Conservation (phyloP, 75 land plant genomes). For the Isoetes taiwanensis region DNA sequence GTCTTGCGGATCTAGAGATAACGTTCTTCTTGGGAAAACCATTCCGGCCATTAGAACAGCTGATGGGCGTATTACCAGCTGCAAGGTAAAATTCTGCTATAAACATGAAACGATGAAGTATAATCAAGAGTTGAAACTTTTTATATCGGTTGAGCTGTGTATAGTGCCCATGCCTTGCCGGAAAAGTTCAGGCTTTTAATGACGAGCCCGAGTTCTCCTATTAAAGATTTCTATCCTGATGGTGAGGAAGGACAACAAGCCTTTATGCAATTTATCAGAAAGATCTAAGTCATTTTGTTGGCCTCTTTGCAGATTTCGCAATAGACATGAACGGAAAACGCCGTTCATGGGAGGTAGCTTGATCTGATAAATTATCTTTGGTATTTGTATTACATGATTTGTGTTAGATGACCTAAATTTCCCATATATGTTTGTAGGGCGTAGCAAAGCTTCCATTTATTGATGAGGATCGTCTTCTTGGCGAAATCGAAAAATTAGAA, state of each 20-base stretch:
- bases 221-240: conserved; percentile 59
- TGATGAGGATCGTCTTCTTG: conserved; percentile 27
- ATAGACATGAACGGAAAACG: conserved; percentile 39
- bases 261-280: too few species aligned
- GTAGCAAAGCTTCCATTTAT: conserved; percentile 42
- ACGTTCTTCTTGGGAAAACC: conserved; percentile 72
- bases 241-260: too few species aligned
- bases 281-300: too few species aligned
- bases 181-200: conserved; percentile 54
- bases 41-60: conserved; percentile 93
- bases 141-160: background rate
- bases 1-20: conserved; percentile 55
- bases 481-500: conserved; percentile 28
- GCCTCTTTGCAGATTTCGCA: conserved; percentile 31
- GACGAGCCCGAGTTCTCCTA: conserved; percentile 73
- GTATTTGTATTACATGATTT: background rate
- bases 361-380: background rate
- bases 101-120: background rate
- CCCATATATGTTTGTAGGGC: conserved; percentile 16
- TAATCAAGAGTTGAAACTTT: background rate
- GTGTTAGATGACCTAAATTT: background rate
- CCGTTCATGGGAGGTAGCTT: conserved; percentile 35
- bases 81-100: conserved; percentile 40
- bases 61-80: conserved; percentile 88
- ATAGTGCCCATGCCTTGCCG: conserved; percentile 71